Evolutionary conservation across 441 rosid genomes (phyloP).

Genomic region (Mallotus repandus): DNA sequence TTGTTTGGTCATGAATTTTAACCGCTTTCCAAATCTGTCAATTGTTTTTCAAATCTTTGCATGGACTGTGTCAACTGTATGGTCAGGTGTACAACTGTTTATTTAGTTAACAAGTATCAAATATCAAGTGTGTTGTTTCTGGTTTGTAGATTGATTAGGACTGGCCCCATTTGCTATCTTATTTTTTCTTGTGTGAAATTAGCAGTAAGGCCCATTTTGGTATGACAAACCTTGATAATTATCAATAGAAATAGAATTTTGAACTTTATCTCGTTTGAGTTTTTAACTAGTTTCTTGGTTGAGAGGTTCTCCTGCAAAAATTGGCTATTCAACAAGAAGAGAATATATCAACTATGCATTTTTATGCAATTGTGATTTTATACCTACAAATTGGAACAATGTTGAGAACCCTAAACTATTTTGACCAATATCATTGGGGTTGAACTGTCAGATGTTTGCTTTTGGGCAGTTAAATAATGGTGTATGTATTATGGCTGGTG

Average conservation of each 20-base stretch:
- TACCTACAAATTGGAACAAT: background rate
- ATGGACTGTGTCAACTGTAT: background rate
- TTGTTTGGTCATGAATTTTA: background rate
- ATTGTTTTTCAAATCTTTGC: background rate
- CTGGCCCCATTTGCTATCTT: background rate
- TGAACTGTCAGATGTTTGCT: background rate
- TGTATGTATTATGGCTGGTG: background rate
- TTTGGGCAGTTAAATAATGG: background rate
- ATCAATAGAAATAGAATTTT: background rate
- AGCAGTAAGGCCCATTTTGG: background rate
- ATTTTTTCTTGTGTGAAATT: background rate
- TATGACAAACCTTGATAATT: background rate
- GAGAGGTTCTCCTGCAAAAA: background rate
- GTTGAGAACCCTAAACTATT: background rate
- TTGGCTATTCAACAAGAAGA: background rate
- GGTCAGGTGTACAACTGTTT: background rate
- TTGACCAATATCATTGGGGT: background rate
- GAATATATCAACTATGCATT: background rate
- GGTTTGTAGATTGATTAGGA: background rate
- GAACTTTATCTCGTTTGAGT: slow-evolving; percentile 8
- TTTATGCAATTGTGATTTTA: background rate
- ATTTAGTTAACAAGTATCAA: background rate
- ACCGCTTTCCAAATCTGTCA: background rate
- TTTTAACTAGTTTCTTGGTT: background rate
- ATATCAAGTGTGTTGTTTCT: background rate